phyloP scores from a whole-genome alignment of 2,329 filamentous ascomycete species.

The Niveomyces coronatus region DNA sequence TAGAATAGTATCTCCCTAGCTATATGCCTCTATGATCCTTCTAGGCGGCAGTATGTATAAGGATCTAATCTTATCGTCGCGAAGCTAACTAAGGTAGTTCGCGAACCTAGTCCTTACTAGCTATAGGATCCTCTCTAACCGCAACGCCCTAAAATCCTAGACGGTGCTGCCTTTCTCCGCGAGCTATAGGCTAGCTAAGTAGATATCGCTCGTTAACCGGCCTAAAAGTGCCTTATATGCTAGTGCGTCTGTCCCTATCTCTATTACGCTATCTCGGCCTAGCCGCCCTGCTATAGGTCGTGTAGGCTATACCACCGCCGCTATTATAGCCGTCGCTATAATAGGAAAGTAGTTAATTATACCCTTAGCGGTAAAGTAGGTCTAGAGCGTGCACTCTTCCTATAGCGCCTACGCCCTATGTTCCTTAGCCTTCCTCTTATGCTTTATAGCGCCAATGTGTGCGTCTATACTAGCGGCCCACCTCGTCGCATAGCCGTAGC shows the following conservation, averaged over 20 bases:
- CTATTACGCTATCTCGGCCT: not conserved
- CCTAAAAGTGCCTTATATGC: not conserved
- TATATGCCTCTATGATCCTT: no score
- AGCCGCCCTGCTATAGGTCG: not conserved
- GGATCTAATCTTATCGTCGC: no score
- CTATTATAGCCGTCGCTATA: not conserved
- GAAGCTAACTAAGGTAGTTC: no score
- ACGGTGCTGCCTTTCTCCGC: slow-evolving; percentile 1
- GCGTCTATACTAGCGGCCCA: not conserved
- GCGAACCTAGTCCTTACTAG: no score
- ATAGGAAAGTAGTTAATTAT: slow-evolving; percentile 5
- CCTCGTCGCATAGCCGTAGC: not conserved
- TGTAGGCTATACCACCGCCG: no score
- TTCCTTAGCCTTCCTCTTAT: not conserved
- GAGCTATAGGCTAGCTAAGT: not conserved
- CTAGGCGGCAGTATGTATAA: no score
- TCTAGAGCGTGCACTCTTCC: slow-evolving; percentile 6
- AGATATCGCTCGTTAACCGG: not conserved
- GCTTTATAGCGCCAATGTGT: not conserved
- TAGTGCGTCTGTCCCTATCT: not conserved
- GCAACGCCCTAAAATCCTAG: not conserved
- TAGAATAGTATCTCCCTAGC: no score
- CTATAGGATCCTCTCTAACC: not conserved
- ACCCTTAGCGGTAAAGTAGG: slow-evolving; percentile 9
- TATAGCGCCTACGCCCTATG: slow-evolving; percentile 1